These are phyloP conservation scores for Fusarium tuaranense DNA, from an alignment of 2,329 filamentous ascomycete species.

Conservation along the genomic window DNA sequence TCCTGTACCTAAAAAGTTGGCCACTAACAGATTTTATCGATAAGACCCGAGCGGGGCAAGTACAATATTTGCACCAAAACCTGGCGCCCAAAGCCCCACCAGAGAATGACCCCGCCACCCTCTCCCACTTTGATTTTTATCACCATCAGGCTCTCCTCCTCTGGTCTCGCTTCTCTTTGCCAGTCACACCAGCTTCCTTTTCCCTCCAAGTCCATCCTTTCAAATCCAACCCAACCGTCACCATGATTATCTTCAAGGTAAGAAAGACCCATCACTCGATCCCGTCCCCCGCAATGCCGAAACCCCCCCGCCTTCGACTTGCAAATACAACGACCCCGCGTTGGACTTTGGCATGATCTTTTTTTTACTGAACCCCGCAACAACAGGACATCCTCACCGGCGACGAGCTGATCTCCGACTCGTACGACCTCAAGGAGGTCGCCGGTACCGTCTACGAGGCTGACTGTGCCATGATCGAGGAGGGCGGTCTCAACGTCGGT, in stretches of 20 bases:
- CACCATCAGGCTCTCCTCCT: slow-evolving; percentile 39
- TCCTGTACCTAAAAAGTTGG: neutral
- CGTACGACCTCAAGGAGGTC: slow-evolving; percentile 84
- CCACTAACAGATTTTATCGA: neutral
- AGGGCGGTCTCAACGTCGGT: slow-evolving; percentile 81
- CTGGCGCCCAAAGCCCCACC: slow-evolving; percentile 32
- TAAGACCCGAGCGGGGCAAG: neutral
- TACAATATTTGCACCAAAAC: neutral
- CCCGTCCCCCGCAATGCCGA: neutral
- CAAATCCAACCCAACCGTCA: slow-evolving; percentile 56
- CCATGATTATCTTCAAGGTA: slow-evolving; percentile 82
- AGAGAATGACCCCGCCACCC: slow-evolving; percentile 38
- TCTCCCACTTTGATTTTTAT: slow-evolving; percentile 43
- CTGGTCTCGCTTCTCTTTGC: slow-evolving; percentile 33
- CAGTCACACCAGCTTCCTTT: slow-evolving; percentile 33
- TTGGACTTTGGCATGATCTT: slow-evolving; percentile 34
- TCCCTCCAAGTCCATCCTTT: slow-evolving; percentile 29
- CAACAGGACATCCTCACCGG: slow-evolving; percentile 85
- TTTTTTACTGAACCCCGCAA: slow-evolving; percentile 46
- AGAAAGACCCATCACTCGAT: slow-evolving; percentile 27
- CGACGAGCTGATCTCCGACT: slow-evolving; percentile 98
- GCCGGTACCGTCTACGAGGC: slow-evolving; percentile 88
- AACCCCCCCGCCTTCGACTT: neutral
- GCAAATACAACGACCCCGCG: slow-evolving; percentile 28
- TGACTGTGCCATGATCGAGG: slow-evolving; percentile 89